Base-by-base conservation (phyloP, 1,139 yeast species). In the Kodamaea ohmeri region DNA sequence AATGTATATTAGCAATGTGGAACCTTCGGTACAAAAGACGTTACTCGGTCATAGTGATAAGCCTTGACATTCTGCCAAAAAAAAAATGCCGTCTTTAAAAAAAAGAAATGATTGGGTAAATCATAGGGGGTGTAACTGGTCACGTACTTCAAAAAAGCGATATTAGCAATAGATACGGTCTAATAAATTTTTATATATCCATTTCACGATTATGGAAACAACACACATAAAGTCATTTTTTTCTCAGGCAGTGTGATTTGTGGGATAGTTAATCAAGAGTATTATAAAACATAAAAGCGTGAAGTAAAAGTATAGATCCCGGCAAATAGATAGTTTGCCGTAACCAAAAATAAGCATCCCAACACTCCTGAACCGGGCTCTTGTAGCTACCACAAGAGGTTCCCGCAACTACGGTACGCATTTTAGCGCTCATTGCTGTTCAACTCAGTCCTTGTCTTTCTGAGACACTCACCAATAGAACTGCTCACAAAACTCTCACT, bases 381-480 rank as follows among this genome's bases (percentile, higher is more conserved):
- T 7, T 20, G n/a, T 11, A 19, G 16, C 13, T 30, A n/a, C n/a
- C n/a, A n/a, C n/a, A n/a, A n/a, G n/a, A n/a, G n/a, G n/a, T n/a
- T n/a, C n/a, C n/a, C n/a, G n/a, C n/a, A n/a, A n/a, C n/a, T n/a
- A n/a, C n/a, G n/a, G n/a, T n/a, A n/a, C n/a, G 22, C 27, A 24
- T 8, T 11, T 33, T 25, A 36, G 22, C 32, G 36, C 19, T 36
- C 36, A 15, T 22, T 28, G 13, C 38, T 38, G 22, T 32, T 34
- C 28, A 68, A 58, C 50, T 67, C 72, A 11, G 69, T 63, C 30
- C 64, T 62, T 34, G 66, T 53, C 44, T 61, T 64, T 46, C 71
- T 59, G 38, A 68, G 53, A 45, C 71, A 66, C 40, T 68, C 73
- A 27, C 68, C 73, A 32, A 67, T 60, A 4, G 71, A 61, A 16